These are phyloP conservation scores for Fusarium pilosicola DNA, from an alignment of 2,329 filamentous ascomycete genomes.

Conservation along the genomic window DNA sequence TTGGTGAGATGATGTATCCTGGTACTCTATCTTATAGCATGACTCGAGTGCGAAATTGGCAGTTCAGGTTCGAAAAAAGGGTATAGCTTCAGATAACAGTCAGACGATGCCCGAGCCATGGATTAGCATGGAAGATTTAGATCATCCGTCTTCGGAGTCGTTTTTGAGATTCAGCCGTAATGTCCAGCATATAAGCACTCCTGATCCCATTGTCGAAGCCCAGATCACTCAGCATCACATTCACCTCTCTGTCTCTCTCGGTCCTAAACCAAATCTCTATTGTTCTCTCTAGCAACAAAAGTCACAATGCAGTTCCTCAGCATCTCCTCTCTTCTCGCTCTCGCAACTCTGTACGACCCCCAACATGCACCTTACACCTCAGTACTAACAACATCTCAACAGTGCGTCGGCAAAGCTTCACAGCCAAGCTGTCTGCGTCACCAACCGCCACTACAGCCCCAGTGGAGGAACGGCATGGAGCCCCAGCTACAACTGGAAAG, in stretches of 20 bases:
- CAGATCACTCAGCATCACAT: no score
- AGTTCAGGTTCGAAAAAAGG: no score
- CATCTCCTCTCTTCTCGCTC: not conserved
- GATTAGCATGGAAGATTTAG: accelerated
- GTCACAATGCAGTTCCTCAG: no score
- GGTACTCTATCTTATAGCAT: no score
- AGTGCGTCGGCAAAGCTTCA: slow-evolving; percentile 11
- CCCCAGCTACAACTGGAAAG: slow-evolving; percentile 21
- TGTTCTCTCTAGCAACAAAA: no score
- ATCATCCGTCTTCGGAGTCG: not conserved
- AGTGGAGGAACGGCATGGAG: slow-evolving; percentile 14
- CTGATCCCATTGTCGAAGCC: no score
- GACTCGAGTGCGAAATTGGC: no score
- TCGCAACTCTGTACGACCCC: not conserved
- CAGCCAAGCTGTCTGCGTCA: slow-evolving; percentile 22
- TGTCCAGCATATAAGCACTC: not conserved
- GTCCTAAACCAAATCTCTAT: no score
- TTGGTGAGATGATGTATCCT: no score
- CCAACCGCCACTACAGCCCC: not conserved
- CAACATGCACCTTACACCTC: no score
- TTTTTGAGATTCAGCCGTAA: accelerated
- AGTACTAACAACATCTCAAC: no score
- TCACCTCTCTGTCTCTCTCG: no score
- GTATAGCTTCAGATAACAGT: not conserved
- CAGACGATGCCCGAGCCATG: accelerated